Evolutionary conservation across 2,329 filamentous ascomycete species (phyloP), one percentile per base, ranked within the genome.

Genomic region (Stenocarpella maydis): DNA sequence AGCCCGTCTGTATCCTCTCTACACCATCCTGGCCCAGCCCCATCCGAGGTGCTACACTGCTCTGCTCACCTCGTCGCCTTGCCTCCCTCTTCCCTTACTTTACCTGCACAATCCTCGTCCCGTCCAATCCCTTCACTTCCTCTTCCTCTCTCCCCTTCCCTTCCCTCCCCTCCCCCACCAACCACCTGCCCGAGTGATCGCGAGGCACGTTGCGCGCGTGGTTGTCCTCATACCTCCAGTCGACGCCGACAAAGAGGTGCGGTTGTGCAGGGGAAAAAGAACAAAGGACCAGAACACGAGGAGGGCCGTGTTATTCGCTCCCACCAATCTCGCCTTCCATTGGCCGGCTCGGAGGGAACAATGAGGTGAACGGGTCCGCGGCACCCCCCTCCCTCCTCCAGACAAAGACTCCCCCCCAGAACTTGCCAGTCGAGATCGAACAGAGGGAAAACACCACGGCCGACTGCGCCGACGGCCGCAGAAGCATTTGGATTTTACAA

Each of bases 151-250:
- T 24, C n/a, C 50, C 28, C 34, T 45, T 43, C 31, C 39, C 28
- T 31, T 60, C 37, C 37, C 31, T n/a, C n/a, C n/a, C n/a, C n/a
- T n/a, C n/a, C n/a, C 21, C 28, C 26, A 60, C 52, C 45, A 41
- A 58, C 50, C 61, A 66, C 65, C 70, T 55, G 45, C 60, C 53
- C 54, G 45, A 70, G 68, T 71, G 71, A 72, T 71, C 71, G 53
- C 49, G 71, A 71, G 68, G 71, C 71, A 71, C 71, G 71, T 72
- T 66, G 26, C 43, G 54, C 63, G 54, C 71, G 71, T 72, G 71
- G 65, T 68, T 58, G 61, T 60, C 71, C 71, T 72, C 71, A 68
- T 71, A 68, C 68, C 71, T 66, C 45, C 24, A 54, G 52, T 68
- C 60, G 65, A 71, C 53, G 31, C 68, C 53, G 41, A 68, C 65